Percentiles rank a stretch among this genome's conserved stretches.
phyloP scores from a whole-genome alignment of 208 protist genomes.

The Strigomonas culicis region DNA sequence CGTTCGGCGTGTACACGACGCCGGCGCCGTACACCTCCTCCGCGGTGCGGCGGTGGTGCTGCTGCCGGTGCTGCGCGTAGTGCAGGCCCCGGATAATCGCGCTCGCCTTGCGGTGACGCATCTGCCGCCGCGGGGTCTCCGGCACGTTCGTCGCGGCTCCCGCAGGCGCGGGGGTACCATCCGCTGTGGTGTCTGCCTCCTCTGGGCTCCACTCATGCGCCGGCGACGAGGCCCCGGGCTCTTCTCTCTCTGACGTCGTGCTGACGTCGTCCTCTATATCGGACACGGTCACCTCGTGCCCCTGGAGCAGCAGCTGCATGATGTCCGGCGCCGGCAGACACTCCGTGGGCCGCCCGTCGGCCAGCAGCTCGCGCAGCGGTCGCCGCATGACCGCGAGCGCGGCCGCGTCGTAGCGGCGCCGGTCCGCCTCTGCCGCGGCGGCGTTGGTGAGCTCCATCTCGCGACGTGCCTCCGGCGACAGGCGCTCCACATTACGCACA shows the following conservation, averaged over 20 bases:
- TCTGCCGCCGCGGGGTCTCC: slow-evolving; percentile 6
- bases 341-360: slow-evolving; percentile 30
- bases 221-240: slow-evolving; percentile 9
- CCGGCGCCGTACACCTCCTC: slow-evolving; percentile 36
- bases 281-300: slow-evolving; percentile 23
- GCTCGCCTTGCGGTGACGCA: slow-evolving; percentile 13
- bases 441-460: no score
- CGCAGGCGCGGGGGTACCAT: no score
- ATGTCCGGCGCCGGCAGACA: slow-evolving; percentile 37
- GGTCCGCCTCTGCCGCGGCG: slow-evolving; percentile 1
- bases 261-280: slow-evolving; percentile 11
- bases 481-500: slow-evolving; percentile 1
- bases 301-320: slow-evolving; percentile 49
- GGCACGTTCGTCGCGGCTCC: no score
- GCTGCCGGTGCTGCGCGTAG: slow-evolving; percentile 8
- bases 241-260: slow-evolving; percentile 1
- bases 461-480: background rate
- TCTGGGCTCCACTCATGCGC: no score
- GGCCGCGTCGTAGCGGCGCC: slow-evolving; percentile 20
- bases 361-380: slow-evolving; percentile 27
- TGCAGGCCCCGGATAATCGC: slow-evolving; percentile 27
- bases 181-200: no score
- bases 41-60: slow-evolving; percentile 22
- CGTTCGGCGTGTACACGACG: slow-evolving; percentile 24
- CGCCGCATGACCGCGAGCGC: slow-evolving; percentile 17